A percentile compares a stretch with the other conserved stretches of the same genome.
phyloP scores from a whole-genome alignment of 2,329 filamentous ascomycete genomes.

The Ophiognomonia clavigignenti-juglandacearum region DNA sequence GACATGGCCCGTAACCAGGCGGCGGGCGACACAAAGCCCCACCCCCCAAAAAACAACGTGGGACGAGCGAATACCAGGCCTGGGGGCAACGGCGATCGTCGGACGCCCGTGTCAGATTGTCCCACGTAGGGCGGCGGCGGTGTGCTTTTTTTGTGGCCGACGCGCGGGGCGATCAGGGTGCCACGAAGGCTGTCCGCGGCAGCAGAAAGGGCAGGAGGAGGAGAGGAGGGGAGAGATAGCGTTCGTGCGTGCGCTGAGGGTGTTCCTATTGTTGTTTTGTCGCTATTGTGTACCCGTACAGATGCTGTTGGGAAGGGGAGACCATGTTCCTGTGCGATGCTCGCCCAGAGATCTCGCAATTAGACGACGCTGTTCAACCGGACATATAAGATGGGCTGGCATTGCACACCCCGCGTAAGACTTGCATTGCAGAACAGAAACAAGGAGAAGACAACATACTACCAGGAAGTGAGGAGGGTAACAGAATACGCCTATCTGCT shows the following conservation, averaged over 20 bases:
- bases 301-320: no score
- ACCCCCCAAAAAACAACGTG: no score
- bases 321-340: conserved; percentile 5
- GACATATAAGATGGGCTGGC: conserved; percentile 13
- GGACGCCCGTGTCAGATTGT: conserved; percentile 11
- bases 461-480: not conserved
- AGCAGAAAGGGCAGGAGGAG: not conserved
- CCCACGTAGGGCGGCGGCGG: not conserved
- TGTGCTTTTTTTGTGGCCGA: no score
- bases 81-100: conserved; percentile 12
- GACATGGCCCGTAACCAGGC: conserved; percentile 12
- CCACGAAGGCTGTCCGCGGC: not conserved
- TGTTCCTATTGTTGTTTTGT: no score
- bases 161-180: no score
- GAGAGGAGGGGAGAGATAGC: no score
- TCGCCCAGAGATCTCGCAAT: conserved; percentile 16
- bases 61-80: conserved; percentile 6
- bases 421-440: conserved; percentile 5
- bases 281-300: no score
- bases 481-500: conserved; percentile 2
- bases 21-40: conserved; percentile 2
- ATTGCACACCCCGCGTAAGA: conserved; percentile 4
- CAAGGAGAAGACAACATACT: not conserved
- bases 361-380: conserved; percentile 16
- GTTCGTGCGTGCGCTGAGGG: no score